Conservation (phyloP, 768 basidiomycete genomes). For the Naganishia vaughanmartiniae region DNA sequence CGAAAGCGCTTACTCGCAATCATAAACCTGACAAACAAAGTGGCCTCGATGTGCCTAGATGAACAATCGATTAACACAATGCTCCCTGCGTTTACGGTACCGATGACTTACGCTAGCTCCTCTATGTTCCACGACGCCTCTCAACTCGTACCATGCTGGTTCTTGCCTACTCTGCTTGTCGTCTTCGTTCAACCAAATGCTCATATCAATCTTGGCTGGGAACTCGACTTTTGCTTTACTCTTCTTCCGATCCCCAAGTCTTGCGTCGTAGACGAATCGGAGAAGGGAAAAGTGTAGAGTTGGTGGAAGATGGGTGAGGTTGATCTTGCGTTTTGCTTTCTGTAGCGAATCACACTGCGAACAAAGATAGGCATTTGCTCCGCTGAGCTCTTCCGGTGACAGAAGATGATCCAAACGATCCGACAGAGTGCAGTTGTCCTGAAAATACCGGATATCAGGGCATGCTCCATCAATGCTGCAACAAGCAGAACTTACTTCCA, state of each 20-base stretch:
- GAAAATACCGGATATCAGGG: background rate
- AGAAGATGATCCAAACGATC: conserved; percentile 68
- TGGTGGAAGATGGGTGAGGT: conserved; percentile 71
- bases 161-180: background rate
- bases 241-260: conserved; percentile 79
- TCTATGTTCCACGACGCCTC: conserved; percentile 82
- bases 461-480: too few relatives aligned
- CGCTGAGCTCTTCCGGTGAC: conserved; percentile 68
- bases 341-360: conserved; percentile 68
- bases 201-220: conserved; percentile 71
- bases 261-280: conserved; percentile 84
- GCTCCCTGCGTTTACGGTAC: conserved; percentile 76
- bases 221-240: conserved; percentile 77
- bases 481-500: conserved; percentile 60
- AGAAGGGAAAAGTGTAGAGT: conserved; percentile 84
- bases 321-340: conserved; percentile 74
- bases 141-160: conserved; percentile 66
- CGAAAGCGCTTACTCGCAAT: conserved; percentile 36
- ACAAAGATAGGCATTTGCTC: conserved; percentile 84
- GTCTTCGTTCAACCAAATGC: conserved; percentile 13
- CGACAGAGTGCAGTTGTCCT: conserved; percentile 64
- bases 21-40: conserved; percentile 45
- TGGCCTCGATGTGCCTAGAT: conserved; percentile 49
- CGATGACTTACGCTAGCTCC: conserved; percentile 84
- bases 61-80: conserved; percentile 59